Conservation (phyloP, 805 yeast species). For the Priceomyces haplophilus region DNA sequence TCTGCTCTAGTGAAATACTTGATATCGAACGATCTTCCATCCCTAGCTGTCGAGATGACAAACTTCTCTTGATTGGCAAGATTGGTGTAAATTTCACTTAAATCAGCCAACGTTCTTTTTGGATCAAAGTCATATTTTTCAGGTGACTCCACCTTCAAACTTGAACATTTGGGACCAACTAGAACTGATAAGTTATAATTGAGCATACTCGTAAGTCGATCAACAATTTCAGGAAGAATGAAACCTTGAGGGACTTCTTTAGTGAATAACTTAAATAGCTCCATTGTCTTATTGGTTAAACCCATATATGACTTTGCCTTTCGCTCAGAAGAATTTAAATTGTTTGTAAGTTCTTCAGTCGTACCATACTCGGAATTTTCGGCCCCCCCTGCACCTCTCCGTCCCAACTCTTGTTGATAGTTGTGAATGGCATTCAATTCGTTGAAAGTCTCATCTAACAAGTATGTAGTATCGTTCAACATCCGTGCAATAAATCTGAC, state of each 20-base stretch:
- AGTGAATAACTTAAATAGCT: slow-evolving; percentile 76
- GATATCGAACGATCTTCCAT: slow-evolving; percentile 81
- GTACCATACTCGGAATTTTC: slow-evolving; percentile 44
- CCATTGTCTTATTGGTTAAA: slow-evolving; percentile 77
- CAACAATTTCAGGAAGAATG: slow-evolving; percentile 84
- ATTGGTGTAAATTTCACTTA: slow-evolving; percentile 75
- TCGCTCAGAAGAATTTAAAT: slow-evolving; percentile 61
- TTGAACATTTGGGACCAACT: slow-evolving; percentile 93
- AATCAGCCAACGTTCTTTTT: slow-evolving; percentile 58
- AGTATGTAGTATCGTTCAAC: slow-evolving; percentile 89
- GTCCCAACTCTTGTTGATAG: slow-evolving; percentile 61
- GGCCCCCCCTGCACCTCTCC: slow-evolving; percentile 36
- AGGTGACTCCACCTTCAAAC: slow-evolving; percentile 80
- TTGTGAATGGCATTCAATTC: slow-evolving; percentile 76
- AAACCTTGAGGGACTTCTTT: slow-evolving; percentile 84
- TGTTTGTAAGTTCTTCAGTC: slow-evolving; percentile 57
- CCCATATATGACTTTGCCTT: slow-evolving; percentile 81
- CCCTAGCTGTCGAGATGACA: slow-evolving; percentile 78
- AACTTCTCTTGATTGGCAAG: slow-evolving; percentile 64
- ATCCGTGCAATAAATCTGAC: slow-evolving; percentile 90
- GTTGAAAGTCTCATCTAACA: slow-evolving; percentile 85
- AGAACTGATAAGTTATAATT: slow-evolving; percentile 87
- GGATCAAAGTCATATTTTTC: slow-evolving; percentile 84
- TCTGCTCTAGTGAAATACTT: slow-evolving; percentile 69
- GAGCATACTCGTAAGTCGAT: slow-evolving; percentile 92